phyloP scores from a whole-genome alignment of 805 yeast genomes.

The Crinitomyces ghanaensis region DNA sequence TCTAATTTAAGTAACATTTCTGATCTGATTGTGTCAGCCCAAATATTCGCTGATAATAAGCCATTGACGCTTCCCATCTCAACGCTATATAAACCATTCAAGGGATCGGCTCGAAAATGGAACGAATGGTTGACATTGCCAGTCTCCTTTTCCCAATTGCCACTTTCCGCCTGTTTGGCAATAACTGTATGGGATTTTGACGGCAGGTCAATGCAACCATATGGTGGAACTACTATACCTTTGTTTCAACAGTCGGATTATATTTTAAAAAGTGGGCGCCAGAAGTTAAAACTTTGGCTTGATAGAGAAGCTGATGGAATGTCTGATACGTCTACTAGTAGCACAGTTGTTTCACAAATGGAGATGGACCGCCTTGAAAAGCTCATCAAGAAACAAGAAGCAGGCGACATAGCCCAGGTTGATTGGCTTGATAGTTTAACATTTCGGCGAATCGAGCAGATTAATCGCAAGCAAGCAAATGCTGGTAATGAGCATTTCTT shows the following conservation, averaged over 20 bases:
- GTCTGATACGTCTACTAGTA: slow-evolving; percentile 20
- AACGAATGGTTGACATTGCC: slow-evolving; percentile 67
- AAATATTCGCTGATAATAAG: slow-evolving; percentile 33
- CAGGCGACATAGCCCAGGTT: slow-evolving; percentile 47
- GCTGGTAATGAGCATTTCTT: slow-evolving; percentile 26
- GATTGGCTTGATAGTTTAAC: slow-evolving; percentile 71
- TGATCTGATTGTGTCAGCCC: slow-evolving; percentile 34
- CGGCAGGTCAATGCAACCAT: slow-evolving; percentile 33
- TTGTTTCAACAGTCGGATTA: slow-evolving; percentile 47
- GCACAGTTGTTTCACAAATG: slow-evolving; percentile 12
- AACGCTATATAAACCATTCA: slow-evolving; percentile 39
- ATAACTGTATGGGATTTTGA: slow-evolving; percentile 60
- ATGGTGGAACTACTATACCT: slow-evolving; percentile 50
- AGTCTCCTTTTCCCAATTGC: slow-evolving; percentile 58
- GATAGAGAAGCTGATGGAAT: slow-evolving; percentile 26
- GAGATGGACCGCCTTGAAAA: slow-evolving; percentile 41
- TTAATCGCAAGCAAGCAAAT: slow-evolving; percentile 18
- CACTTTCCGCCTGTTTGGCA: slow-evolving; percentile 46
- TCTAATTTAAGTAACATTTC: slow-evolving; percentile 29
- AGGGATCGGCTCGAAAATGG: slow-evolving; percentile 39
- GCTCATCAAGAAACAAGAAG: slow-evolving; percentile 49
- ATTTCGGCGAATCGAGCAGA: slow-evolving; percentile 40
- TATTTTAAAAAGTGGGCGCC: slow-evolving; percentile 62
- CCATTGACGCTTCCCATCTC: slow-evolving; percentile 40
- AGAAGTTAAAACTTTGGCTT: slow-evolving; percentile 39